A percentile compares a stretch with the other conserved stretches of the same genome.
These are phyloP conservation scores for Oehlia diaphana DNA, from an alignment of 192 early-diverging fungal genomes.

Conservation along the genomic window DNA sequence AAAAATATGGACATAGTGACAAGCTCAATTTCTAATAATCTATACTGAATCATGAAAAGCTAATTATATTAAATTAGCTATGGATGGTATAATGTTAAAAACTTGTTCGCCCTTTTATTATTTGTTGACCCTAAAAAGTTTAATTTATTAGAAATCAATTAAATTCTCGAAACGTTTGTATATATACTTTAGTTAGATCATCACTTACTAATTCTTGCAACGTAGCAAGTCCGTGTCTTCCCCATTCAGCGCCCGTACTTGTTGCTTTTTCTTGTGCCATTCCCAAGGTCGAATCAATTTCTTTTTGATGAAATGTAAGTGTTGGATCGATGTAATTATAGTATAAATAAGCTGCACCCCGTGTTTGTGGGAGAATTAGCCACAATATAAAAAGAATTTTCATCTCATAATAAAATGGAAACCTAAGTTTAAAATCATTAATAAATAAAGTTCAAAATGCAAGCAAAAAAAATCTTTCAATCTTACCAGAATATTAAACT, in stretches of 20 bases:
- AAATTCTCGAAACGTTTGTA: too few relatives aligned
- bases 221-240: constrained; percentile 15
- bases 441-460: neutral
- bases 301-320: constrained; percentile 23
- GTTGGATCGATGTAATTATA: constrained; percentile 23
- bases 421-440: constrained; percentile 11
- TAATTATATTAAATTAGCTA: too few relatives aligned
- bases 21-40: too few relatives aligned
- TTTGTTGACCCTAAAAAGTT: too few relatives aligned
- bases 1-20: too few relatives aligned
- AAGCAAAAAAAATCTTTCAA: neutral
- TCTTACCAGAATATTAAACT: constrained; percentile 29
- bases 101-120: too few relatives aligned
- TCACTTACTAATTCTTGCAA: constrained; percentile 3
- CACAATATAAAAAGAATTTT: constrained; percentile 32
- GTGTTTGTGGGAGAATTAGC: constrained; percentile 31
- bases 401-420: constrained; percentile 34
- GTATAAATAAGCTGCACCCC: constrained; percentile 22
- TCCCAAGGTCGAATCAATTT: constrained; percentile 26
- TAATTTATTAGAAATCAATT: too few relatives aligned
- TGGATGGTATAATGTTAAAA: too few relatives aligned
- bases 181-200: neutral
- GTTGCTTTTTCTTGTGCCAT: constrained; percentile 28
- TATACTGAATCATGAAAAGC: too few relatives aligned
- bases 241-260: constrained; percentile 1